Percentiles rank a stretch among this genome's conserved stretches.
phyloP scores from a whole-genome alignment of 169 alveolate genomes.

The Cyclospora cayetanensis region DNA sequence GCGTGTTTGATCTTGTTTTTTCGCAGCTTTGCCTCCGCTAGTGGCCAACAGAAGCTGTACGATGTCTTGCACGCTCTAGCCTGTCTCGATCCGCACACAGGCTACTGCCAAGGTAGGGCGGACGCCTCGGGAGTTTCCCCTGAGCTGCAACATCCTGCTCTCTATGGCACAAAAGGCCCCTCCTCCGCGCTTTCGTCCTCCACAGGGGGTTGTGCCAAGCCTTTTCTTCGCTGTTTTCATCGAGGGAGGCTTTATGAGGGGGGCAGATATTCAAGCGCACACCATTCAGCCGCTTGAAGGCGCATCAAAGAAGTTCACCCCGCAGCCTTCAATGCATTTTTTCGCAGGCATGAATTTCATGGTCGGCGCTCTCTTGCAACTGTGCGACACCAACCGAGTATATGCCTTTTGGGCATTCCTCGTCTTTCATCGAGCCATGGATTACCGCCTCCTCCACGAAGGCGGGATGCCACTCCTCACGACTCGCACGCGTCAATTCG shows the following conservation, averaged over 20 bases:
- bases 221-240: too few relatives aligned
- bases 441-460: constrained; percentile 2
- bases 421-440: not conserved
- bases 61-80: constrained; percentile 41
- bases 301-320: too few relatives aligned
- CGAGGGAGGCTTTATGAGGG: too few relatives aligned
- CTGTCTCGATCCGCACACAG: constrained; percentile 4
- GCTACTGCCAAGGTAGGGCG: constrained; percentile 64
- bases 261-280: too few relatives aligned
- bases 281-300: too few relatives aligned
- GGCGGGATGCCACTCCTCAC: constrained; percentile 23
- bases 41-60: constrained; percentile 45
- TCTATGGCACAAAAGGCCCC: too few relatives aligned
- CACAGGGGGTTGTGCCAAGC: too few relatives aligned
- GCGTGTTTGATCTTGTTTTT: not conserved
- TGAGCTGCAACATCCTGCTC: not conserved
- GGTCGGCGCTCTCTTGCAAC: constrained; percentile 33
- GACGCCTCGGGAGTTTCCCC: not conserved
- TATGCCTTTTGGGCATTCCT: constrained; percentile 35
- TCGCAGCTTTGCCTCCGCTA: not conserved
- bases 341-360: constrained; percentile 47
- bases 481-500: constrained; percentile 22
- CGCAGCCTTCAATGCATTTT: too few relatives aligned
- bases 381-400: not conserved
- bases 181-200: too few relatives aligned